A percentile compares a stretch with the other conserved stretches of the same genome.
Conservation (phyloP, 495 filamentous ascomycete genomes). For the Cercophora newfieldiana region DNA sequence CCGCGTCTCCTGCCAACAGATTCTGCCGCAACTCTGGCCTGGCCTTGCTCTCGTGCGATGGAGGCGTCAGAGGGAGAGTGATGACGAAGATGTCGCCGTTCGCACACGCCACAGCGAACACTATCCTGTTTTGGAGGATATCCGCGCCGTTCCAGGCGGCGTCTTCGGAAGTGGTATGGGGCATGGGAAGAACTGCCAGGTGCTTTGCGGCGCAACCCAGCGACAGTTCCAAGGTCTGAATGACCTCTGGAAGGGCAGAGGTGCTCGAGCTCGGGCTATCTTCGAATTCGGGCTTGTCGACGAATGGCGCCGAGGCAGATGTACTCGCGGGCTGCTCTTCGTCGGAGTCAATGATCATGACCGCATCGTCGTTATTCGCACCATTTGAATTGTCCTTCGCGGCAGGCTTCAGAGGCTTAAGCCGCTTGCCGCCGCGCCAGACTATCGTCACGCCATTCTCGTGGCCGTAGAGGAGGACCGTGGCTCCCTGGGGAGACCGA, state of each 20-base stretch:
- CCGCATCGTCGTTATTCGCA: conserved; percentile 48
- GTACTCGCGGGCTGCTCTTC: conserved; percentile 55
- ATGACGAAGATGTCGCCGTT: conserved; percentile 68
- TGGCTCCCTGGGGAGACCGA: conserved; percentile 77
- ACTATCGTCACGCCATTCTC: conserved; percentile 73
- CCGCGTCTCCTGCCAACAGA: conserved; percentile 46
- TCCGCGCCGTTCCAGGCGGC: conserved; percentile 58
- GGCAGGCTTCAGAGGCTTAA: conserved; percentile 48
- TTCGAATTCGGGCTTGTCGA: conserved; percentile 51
- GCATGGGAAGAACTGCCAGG: conserved; percentile 58
- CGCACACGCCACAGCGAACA: conserved; percentile 70
- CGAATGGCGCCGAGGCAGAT: conserved; percentile 28
- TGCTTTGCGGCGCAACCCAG: conserved; percentile 63
- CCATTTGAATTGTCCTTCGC: conserved; percentile 39
- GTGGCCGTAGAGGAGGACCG: conserved; percentile 79
- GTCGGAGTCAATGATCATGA: conserved; percentile 81
- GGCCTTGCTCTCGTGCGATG: conserved; percentile 60
- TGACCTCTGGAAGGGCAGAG: conserved; percentile 49
- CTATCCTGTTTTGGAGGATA: conserved; percentile 62
- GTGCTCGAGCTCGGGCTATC: conserved; percentile 44
- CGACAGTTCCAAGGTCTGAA: conserved; percentile 67
- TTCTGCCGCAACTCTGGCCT: conserved; percentile 47
- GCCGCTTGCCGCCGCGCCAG: conserved; percentile 75
- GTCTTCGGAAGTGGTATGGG: conserved; percentile 44
- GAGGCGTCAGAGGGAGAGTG: conserved; percentile 71